Evolutionary conservation across 2,329 filamentous ascomycete species (phyloP).

Genomic region (Penicillium psychrosexuale): DNA sequence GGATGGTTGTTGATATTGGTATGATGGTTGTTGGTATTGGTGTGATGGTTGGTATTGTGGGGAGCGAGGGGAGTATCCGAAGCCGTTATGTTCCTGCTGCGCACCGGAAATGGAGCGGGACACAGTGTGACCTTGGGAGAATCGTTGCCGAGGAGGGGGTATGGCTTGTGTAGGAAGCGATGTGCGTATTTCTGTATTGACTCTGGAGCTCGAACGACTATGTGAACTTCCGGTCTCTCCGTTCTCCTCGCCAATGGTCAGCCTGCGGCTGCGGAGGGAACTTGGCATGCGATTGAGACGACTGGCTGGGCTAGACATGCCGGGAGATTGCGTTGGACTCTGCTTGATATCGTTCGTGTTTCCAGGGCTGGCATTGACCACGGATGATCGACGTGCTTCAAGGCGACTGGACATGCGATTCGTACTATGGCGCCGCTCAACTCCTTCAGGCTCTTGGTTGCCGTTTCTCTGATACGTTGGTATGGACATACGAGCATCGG

Average conservation of each 20-base stretch:
- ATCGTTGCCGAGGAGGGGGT: constrained; percentile 35
- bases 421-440: constrained; percentile 28
- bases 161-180: constrained; percentile 28
- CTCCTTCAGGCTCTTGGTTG: constrained; percentile 39
- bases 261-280: constrained; percentile 37
- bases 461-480: constrained; percentile 37
- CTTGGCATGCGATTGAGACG: constrained; percentile 43
- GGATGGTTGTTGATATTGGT: constrained; percentile 22
- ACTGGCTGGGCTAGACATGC: constrained; percentile 29
- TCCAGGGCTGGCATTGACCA: constrained; percentile 28
- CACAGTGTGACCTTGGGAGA: constrained; percentile 28
- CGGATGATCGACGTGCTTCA: constrained; percentile 42
- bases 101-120: constrained; percentile 25
- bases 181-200: constrained; percentile 42
- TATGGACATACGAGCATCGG: constrained; percentile 27
- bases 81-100: constrained; percentile 22
- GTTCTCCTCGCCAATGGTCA: constrained; percentile 37
- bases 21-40: constrained; percentile 21
- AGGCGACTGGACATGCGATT: constrained; percentile 31
- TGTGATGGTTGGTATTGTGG: constrained; percentile 25
- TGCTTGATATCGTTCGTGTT: constrained; percentile 18
- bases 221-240: constrained; percentile 30
- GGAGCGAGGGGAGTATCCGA: constrained; percentile 23
- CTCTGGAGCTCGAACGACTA: constrained; percentile 41
- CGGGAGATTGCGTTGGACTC: constrained; percentile 16